These are phyloP conservation scores for Panicum hallii DNA, from an alignment of 202 grass and related monocot genomes.

Conservation along the genomic window DNA sequence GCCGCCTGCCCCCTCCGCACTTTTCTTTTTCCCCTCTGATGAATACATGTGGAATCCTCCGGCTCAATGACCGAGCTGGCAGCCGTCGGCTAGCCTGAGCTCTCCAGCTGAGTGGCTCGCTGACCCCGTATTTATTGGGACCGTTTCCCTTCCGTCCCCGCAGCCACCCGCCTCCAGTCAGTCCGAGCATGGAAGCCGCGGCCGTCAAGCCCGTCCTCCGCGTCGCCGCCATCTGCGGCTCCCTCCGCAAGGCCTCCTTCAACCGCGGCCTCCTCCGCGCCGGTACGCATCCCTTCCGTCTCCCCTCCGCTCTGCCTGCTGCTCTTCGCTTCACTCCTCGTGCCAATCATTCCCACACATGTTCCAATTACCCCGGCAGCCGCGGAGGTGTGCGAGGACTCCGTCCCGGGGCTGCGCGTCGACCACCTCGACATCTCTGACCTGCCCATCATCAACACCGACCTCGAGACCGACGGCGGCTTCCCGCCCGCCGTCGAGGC, in stretches of 20 bases:
- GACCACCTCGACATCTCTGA: conserved; percentile 66
- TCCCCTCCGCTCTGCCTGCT: no score
- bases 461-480: conserved; percentile 64
- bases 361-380: conserved; percentile 26
- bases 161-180: neutral
- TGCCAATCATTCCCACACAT: neutral
- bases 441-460: conserved; percentile 75
- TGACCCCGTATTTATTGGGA: no score
- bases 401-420: conserved; percentile 60
- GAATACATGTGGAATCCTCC: no score
- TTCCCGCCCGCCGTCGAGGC: conserved; percentile 73
- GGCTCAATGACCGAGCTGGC: no score
- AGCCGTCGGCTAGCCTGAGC: no score
- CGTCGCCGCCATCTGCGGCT: conserved; percentile 39
- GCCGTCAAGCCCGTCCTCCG: conserved; percentile 37
- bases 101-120: no score
- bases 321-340: neutral
- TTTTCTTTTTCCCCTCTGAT: no score
- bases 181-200: conserved; percentile 33
- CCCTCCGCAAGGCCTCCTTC: conserved; percentile 47
- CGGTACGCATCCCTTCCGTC: neutral
- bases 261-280: conserved; percentile 49
- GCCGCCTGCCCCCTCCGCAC: no score
- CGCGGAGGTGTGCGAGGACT: conserved; percentile 64
- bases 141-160: no score